Conservation (phyloP, 2,329 filamentous ascomycete genomes). For the Immersiporthe knoxdaviesiana region DNA sequence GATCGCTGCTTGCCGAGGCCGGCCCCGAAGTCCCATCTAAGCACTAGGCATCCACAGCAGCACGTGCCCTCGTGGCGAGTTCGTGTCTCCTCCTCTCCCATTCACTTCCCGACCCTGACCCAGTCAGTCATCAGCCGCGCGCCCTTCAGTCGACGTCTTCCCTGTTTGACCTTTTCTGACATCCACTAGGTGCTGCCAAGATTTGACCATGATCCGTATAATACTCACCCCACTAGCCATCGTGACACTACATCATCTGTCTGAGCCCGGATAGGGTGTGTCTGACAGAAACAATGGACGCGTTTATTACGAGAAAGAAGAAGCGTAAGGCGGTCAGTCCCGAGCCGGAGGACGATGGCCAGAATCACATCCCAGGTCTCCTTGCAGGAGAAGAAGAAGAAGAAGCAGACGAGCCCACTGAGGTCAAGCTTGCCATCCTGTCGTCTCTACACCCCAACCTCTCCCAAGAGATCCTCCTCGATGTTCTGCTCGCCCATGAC, state of each 20-base stretch:
- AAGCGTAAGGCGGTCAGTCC: constrained; percentile 52
- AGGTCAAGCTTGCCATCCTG: constrained; percentile 84
- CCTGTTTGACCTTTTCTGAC: neutral
- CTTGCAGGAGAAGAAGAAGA: neutral
- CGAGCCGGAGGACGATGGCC: constrained; percentile 11
- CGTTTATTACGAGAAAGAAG: constrained; percentile 56
- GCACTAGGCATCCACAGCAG: neutral
- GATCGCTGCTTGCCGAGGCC: constrained; percentile 17
- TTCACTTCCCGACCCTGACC: no score
- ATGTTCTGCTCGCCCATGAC: constrained; percentile 75
- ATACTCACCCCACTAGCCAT: no score
- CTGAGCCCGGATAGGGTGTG: neutral
- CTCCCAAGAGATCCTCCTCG: constrained; percentile 71
- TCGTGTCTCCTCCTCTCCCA: constrained; percentile 9
- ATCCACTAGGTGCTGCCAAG: neutral
- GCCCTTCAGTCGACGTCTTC: constrained; percentile 19
- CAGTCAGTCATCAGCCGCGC: neutral
- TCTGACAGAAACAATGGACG: constrained; percentile 51
- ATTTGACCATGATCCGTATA: neutral
- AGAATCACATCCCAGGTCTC: constrained; percentile 33
- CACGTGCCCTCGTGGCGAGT: constrained; percentile 29
- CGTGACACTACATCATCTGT: neutral
- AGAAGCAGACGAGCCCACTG: constrained; percentile 76
- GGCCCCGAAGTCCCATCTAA: constrained; percentile 1
- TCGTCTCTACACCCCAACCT: constrained; percentile 72